Base-by-base conservation (phyloP, 768 basidiomycete genomes). In the Pulveroboletus sp. region DNA sequence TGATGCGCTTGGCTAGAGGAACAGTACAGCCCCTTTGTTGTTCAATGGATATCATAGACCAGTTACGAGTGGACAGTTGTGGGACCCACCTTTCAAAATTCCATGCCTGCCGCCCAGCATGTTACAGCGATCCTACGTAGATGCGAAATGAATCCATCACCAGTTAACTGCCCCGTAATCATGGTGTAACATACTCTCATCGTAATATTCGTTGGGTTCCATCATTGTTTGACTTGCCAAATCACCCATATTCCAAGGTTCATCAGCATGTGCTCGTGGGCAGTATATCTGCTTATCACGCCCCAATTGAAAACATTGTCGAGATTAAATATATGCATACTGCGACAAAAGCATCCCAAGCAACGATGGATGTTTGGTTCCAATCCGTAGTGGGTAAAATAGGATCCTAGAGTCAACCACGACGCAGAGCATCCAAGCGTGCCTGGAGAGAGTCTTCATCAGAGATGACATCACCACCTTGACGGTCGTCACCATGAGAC, bases 371-470 rank as follows among this genome's bases (percentile, higher is more conserved):
- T 47, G 40, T 38, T 53, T 45, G 7, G 36, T 44, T 43, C 37
- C 37, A 36, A 47, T 53, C 42, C 50, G 32, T 19, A 36, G 43
- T n/a, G 52, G 44, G 45, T 43, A 56, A 45, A 42, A 43, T 43
- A 36, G 35, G 19, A 42, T 34, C 24, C 11, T 17, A 12, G 44
- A 31, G 32, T 75, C 65, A 89, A 30, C 85, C 80, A 61, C 85
- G 76, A 53, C 92, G 79, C 45, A 98, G 74, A 30, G 93, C 91
- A 71, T 98, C 93, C 56, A 99, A 68, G 53, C 96, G 76, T 16
- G 93, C 92, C 71, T 98, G 96, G 45, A 99, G 76, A 32, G 89
- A 90, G 65, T 96, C 94, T 69, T 97, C 89, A 57, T 94, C 95
- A 1, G 84, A 76, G 55, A 73, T 63, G 30, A 65, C 75, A 16